Evolutionary conservation across 2,329 filamentous ascomycete genomes (phyloP).

Genomic region (Talaromyces sp.): DNA sequence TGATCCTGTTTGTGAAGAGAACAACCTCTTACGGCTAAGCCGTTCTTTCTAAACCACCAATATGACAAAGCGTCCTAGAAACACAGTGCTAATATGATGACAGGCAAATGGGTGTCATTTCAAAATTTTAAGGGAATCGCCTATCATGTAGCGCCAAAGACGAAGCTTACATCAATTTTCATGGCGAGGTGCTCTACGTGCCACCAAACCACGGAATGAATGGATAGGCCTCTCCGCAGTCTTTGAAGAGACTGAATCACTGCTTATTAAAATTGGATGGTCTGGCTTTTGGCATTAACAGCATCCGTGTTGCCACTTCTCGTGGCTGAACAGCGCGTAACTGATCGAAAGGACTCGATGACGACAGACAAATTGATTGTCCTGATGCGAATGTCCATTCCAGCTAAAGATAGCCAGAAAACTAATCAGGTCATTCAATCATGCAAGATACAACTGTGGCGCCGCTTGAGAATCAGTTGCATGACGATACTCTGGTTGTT

Average conservation of each 20-base stretch:
- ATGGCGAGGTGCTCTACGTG: slow-evolving; percentile 50
- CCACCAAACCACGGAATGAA: slow-evolving; percentile 48
- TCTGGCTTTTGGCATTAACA: slow-evolving; percentile 24
- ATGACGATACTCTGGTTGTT: background rate
- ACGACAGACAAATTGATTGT: slow-evolving; percentile 44
- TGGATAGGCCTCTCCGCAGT: slow-evolving; percentile 33
- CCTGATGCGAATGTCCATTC: slow-evolving; percentile 47
- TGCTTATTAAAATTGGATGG: background rate
- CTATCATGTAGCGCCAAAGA: slow-evolving; percentile 25
- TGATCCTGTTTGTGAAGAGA: background rate
- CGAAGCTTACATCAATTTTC: slow-evolving; percentile 40
- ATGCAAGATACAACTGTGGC: slow-evolving; percentile 44
- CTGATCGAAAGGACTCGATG: slow-evolving; percentile 48
- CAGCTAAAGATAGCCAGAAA: slow-evolving; percentile 43
- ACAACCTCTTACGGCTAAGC: background rate
- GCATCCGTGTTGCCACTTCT: slow-evolving; percentile 39
- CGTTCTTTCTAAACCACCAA: background rate
- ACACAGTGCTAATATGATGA: background rate
- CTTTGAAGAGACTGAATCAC: background rate
- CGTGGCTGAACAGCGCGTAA: slow-evolving; percentile 38
- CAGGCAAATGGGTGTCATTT: background rate
- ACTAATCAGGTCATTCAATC: slow-evolving; percentile 36
- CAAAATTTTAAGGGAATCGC: slow-evolving; percentile 26
- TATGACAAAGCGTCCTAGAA: background rate
- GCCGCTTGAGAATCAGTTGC: slow-evolving; percentile 22